Evolutionary conservation across 495 filamentous ascomycete species (phyloP).

Genomic region (Penicillium pancosmium): DNA sequence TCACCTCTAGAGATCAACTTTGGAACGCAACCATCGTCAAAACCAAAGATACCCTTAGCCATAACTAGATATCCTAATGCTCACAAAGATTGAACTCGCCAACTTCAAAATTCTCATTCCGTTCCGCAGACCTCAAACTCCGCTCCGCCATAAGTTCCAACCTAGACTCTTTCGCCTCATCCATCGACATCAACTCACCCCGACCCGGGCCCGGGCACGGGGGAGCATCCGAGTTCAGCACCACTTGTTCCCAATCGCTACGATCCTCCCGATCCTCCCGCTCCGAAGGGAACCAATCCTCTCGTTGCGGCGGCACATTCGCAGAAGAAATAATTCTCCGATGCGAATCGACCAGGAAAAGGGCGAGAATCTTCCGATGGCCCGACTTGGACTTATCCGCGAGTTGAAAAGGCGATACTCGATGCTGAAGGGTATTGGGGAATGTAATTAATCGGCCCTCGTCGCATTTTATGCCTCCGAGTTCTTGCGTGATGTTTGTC

Average conservation of each 20-base stretch:
- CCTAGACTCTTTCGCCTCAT: conserved; percentile 49
- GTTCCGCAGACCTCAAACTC: conserved; percentile 12
- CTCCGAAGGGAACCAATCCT: conserved; percentile 38
- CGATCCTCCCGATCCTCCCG: conserved; percentile 17
- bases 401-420: conserved; percentile 53
- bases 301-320: conserved; percentile 58
- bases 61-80: conserved; percentile 17
- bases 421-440: conserved; percentile 51
- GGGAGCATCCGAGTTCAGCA: too few relatives aligned
- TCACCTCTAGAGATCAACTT: too few relatives aligned
- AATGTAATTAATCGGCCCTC: conserved; percentile 40
- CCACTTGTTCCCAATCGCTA: too few relatives aligned
- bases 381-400: conserved; percentile 53
- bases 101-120: conserved; percentile 22
- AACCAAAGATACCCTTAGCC: background rate
- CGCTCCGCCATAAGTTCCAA: conserved; percentile 54
- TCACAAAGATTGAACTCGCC: conserved; percentile 28
- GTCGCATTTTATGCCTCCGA: conserved; percentile 34
- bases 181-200: conserved; percentile 34
- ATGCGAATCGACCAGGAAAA: conserved; percentile 61
- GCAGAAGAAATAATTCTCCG: conserved; percentile 54
- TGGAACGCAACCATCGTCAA: too few relatives aligned
- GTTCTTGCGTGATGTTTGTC: conserved; percentile 29
- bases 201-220: too few relatives aligned
- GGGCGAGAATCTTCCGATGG: conserved; percentile 58